A percentile compares a stretch with the other conserved stretches of the same genome.
Evolutionary conservation across 139 green algal species (phyloP).

Genomic region (Diplosphaera chodatii): DNA sequence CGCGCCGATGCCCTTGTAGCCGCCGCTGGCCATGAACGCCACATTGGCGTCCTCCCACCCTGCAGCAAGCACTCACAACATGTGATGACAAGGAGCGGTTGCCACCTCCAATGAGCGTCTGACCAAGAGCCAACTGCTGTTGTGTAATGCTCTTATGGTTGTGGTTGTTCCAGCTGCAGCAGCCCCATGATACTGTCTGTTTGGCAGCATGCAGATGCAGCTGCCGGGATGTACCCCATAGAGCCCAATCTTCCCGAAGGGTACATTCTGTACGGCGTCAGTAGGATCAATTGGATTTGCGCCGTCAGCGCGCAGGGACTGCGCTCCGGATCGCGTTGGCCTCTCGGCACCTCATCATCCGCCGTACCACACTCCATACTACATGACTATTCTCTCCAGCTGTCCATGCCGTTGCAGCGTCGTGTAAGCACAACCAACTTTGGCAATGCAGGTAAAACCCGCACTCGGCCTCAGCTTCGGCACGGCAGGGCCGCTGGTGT

Average conservation of each 20-base stretch:
- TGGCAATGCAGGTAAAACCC: too few relatives aligned
- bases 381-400: too few relatives aligned
- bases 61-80: too few relatives aligned
- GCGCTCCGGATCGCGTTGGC: neutral
- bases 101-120: neutral
- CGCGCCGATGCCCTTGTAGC: constrained; percentile 60
- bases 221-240: neutral
- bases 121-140: neutral
- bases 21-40: constrained; percentile 85
- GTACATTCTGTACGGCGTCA: neutral
- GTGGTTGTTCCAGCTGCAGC: too few relatives aligned
- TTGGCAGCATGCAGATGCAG: neutral
- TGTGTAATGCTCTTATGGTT: too few relatives aligned
- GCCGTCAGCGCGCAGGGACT: neutral
- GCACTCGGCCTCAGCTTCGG: too few relatives aligned
- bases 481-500: too few relatives aligned
- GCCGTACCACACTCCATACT: neutral
- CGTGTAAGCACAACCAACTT: neutral
- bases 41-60: constrained; percentile 84
- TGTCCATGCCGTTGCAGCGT: neutral
- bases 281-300: neutral
- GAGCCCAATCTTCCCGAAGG: neutral
- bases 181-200: too few relatives aligned
- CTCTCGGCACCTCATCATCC: neutral
- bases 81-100: too few relatives aligned